A percentile compares a stretch with the other conserved stretches of the same genome.
Evolutionary conservation across 2,329 filamentous ascomycete genomes (phyloP).

Genomic region (Xylaria sp.): DNA sequence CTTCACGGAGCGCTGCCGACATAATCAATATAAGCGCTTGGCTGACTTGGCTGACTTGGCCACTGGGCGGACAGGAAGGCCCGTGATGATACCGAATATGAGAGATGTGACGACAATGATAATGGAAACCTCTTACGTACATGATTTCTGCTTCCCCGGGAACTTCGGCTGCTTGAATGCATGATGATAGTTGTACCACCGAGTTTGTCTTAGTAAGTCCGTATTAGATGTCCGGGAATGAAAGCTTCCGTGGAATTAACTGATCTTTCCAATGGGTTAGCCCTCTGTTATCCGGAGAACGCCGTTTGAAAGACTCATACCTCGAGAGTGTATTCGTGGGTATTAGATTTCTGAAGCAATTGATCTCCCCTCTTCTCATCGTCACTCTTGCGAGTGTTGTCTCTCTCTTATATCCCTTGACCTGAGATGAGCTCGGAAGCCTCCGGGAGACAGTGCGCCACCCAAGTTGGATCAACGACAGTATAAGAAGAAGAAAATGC

Average conservation of each 20-base stretch:
- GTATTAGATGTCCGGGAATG: conserved; percentile 7
- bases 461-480: not conserved
- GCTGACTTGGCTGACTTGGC: not conserved
- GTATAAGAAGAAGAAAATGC: not conserved
- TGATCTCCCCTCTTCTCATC: not conserved
- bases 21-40: conserved; percentile 12
- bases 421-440: not conserved
- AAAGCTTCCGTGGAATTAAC: not conserved
- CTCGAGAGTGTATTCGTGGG: conserved; percentile 7
- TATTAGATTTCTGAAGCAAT: not conserved
- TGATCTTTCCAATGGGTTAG: conserved; percentile 21
- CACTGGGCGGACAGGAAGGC: not conserved
- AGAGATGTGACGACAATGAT: not conserved
- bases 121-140: conserved; percentile 19
- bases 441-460: conserved; percentile 14
- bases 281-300: not conserved
- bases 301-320: conserved; percentile 6
- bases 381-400: conserved; percentile 5
- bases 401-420: conserved; percentile 24
- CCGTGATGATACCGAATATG: not conserved
- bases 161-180: conserved; percentile 33
- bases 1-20: conserved; percentile 50
- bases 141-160: conserved; percentile 24
- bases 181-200: conserved; percentile 11
- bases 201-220: conserved; percentile 1